These are phyloP conservation scores for Salix caprea DNA, from an alignment of 345 rosid genomes.

Conservation along the genomic window DNA sequence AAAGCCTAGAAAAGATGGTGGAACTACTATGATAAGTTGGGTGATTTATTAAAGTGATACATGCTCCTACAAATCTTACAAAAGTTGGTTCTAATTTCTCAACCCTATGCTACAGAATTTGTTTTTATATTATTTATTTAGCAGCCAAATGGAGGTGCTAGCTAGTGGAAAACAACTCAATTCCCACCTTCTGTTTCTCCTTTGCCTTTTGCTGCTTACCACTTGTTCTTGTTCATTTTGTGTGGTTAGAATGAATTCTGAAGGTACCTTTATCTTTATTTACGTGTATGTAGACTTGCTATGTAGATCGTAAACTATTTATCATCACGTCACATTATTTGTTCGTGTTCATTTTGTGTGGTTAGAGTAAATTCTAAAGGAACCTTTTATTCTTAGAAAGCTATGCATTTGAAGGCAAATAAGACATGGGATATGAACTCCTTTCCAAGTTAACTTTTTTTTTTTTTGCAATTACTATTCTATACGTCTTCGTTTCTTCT, in stretches of 20 bases:
- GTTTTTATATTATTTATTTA: background rate
- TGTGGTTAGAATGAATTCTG: background rate
- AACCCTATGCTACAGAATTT: background rate
- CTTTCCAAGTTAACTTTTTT: no score
- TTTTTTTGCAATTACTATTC: no score
- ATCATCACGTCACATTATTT: no score
- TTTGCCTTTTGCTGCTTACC: background rate
- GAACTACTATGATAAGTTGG: background rate
- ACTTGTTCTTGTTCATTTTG: background rate
- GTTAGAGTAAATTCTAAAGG: background rate
- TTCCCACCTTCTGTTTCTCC: background rate
- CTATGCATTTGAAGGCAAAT: no score
- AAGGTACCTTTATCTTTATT: no score
- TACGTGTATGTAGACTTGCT: rapidly evolving
- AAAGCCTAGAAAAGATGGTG: background rate
- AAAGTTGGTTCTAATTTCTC: background rate
- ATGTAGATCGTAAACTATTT: no score
- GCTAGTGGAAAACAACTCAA: background rate
- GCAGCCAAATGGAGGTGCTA: background rate
- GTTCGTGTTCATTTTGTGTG: background rate
- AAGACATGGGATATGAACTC: no score
- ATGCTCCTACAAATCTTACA: background rate
- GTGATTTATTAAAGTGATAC: background rate
- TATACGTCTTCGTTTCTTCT: no score
- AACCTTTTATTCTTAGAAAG: background rate